Evolutionary conservation across 2,329 filamentous ascomycete genomes (phyloP).

Genomic region (Camillea tinctor): DNA sequence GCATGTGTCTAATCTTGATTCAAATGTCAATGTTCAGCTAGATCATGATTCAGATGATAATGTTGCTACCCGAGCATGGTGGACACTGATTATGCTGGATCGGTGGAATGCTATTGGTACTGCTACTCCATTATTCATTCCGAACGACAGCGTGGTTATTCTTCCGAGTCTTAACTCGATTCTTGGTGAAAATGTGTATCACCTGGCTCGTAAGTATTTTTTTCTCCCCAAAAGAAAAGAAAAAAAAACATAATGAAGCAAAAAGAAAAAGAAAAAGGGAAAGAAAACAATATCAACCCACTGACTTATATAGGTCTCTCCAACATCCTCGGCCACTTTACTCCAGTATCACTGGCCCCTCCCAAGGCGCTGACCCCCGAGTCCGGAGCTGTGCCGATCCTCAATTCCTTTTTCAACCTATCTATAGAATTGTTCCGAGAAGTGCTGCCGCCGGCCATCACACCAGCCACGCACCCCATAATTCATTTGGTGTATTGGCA

Average conservation of each 20-base stretch:
- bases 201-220: conserved; percentile 59
- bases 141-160: conserved; percentile 60
- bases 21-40: conserved; percentile 40
- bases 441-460: conserved; percentile 57
- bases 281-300: neutral
- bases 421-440: conserved; percentile 66
- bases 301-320: conserved; percentile 46
- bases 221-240: neutral
- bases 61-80: conserved; percentile 66
- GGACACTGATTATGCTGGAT: conserved; percentile 69
- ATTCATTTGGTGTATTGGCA: conserved; percentile 71
- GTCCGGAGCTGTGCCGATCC: conserved; percentile 40
- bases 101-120: conserved; percentile 71
- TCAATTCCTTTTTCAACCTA: conserved; percentile 52
- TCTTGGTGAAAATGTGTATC: conserved; percentile 63
- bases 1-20: conserved; percentile 43
- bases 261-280: too few relatives aligned
- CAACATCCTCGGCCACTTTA: conserved; percentile 56
- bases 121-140: conserved; percentile 61
- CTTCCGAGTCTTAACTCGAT: conserved; percentile 57
- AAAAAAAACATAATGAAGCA: too few relatives aligned
- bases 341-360: conserved; percentile 44
- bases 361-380: conserved; percentile 42
- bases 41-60: conserved; percentile 62
- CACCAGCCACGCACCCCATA: conserved; percentile 50